Evolutionary conservation across 2,329 filamentous ascomycete genomes (phyloP).

Genomic region (Alternaria brassicicola): DNA sequence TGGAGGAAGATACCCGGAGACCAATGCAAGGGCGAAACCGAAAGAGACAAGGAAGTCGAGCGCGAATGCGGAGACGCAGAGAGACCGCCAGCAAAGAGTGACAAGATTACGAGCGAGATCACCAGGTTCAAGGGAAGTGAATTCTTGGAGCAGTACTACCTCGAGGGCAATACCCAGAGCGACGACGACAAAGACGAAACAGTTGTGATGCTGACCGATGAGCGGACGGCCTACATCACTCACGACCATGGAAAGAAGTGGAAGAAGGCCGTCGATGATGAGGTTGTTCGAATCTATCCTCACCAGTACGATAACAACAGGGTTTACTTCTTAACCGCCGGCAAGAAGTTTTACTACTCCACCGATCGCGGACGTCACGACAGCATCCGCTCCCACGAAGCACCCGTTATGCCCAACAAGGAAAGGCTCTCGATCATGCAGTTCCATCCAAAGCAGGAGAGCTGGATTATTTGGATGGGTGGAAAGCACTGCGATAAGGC

Average conservation of each 20-base stretch:
- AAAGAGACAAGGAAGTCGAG: slow-evolving; percentile 63
- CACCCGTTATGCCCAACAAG: slow-evolving; percentile 65
- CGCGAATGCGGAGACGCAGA: slow-evolving; percentile 71
- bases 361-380: slow-evolving; percentile 70
- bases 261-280: slow-evolving; percentile 73
- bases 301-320: slow-evolving; percentile 83
- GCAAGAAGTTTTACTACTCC: slow-evolving; percentile 76
- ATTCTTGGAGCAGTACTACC: slow-evolving; percentile 70
- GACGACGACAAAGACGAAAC: slow-evolving; percentile 83
- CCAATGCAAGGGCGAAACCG: slow-evolving; percentile 53
- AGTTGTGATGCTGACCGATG: slow-evolving; percentile 64
- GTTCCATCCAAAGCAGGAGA: slow-evolving; percentile 80
- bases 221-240: slow-evolving; percentile 72
- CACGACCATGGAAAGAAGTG: slow-evolving; percentile 89
- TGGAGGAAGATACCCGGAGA: slow-evolving; percentile 84
- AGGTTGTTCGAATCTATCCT: slow-evolving; percentile 73
- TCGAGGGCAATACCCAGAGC: slow-evolving; percentile 69
- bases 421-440: slow-evolving; percentile 62
- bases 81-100: slow-evolving; percentile 63
- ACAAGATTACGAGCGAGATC: slow-evolving; percentile 68
- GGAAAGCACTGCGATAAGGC: slow-evolving; percentile 67
- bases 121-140: slow-evolving; percentile 66
- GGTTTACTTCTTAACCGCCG: slow-evolving; percentile 81
- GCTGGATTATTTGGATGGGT: slow-evolving; percentile 93
- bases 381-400: slow-evolving; percentile 74